Conservation (phyloP, 352 stramenopile genomes). For the Pythium pyrilobum region DNA sequence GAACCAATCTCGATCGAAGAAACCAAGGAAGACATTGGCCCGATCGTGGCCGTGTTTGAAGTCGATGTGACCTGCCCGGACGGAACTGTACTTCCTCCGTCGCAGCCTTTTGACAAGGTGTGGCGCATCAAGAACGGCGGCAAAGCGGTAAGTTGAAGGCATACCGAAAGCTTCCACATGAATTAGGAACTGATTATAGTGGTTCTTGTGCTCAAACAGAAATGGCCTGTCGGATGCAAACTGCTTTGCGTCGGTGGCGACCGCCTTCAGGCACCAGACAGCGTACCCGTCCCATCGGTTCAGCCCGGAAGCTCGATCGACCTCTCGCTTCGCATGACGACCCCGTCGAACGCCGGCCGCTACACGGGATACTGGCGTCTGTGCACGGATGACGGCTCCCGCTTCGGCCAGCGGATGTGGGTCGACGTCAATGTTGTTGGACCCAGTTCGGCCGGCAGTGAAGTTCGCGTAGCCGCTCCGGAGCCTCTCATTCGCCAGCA, state of each 20-base stretch:
- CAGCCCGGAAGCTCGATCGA: conserved; percentile 63
- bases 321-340: conserved; percentile 67
- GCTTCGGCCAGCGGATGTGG: conserved; percentile 88
- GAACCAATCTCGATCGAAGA: conserved; percentile 64
- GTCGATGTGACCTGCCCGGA: conserved; percentile 83
- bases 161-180: background rate
- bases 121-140: conserved; percentile 85
- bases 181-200: background rate
- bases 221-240: conserved; percentile 69
- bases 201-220: conserved; percentile 16
- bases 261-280: conserved; percentile 70
- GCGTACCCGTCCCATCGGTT: conserved; percentile 64
- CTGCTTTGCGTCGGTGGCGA: conserved; percentile 68
- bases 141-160: conserved; percentile 23
- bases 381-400: conserved; percentile 65
- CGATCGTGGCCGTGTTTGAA: conserved; percentile 80
- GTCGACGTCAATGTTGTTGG: conserved; percentile 79
- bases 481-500: conserved; percentile 11
- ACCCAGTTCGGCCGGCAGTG: conserved; percentile 9
- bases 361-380: conserved; percentile 90
- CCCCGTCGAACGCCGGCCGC: conserved; percentile 49
- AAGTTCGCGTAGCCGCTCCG: conserved; percentile 16
- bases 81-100: conserved; percentile 65
- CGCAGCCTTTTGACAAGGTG: conserved; percentile 76
- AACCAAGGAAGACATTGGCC: conserved; percentile 60